Evolutionary conservation across 2,329 filamentous ascomycete genomes (phyloP).

Genomic region (Trichophyton verrucosum): DNA sequence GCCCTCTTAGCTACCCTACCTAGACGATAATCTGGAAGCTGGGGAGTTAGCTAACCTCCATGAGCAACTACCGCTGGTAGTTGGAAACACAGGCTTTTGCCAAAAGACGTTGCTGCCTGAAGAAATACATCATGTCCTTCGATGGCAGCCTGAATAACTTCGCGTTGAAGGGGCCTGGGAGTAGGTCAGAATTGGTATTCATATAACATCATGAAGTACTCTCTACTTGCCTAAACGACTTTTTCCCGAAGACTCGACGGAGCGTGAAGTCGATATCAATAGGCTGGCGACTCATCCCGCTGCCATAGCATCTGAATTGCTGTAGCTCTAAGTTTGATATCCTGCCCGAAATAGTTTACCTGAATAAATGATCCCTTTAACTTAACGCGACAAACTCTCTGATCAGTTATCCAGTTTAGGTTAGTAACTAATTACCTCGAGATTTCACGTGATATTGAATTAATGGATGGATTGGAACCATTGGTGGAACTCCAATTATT

Average conservation of each 20-base stretch:
- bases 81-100: conserved; percentile 95
- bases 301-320: conserved; percentile 2
- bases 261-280: conserved; percentile 63
- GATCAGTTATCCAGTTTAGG: too few relatives aligned
- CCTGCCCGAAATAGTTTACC: too few relatives aligned
- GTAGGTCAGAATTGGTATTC: not conserved
- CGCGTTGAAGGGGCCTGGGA: conserved; percentile 63
- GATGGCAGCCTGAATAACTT: conserved; percentile 73
- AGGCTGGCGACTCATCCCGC: conserved; percentile 19
- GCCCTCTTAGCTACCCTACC: not conserved
- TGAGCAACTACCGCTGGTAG: conserved; percentile 77
- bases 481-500: not conserved
- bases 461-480: too few relatives aligned
- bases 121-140: conserved; percentile 83
- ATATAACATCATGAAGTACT: not conserved
- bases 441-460: not conserved
- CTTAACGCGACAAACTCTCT: not conserved
- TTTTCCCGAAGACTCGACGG: conserved; percentile 59
- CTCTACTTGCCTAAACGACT: conserved; percentile 51
- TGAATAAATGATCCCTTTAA: not conserved
- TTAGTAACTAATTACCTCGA: too few relatives aligned
- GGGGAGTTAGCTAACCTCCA: conserved; percentile 51
- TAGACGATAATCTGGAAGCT: not conserved
- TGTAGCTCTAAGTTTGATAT: too few relatives aligned
- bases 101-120: conserved; percentile 64